Evolutionary conservation across 306 rosid genomes (phyloP).

Genomic region (Malus orientalis): DNA sequence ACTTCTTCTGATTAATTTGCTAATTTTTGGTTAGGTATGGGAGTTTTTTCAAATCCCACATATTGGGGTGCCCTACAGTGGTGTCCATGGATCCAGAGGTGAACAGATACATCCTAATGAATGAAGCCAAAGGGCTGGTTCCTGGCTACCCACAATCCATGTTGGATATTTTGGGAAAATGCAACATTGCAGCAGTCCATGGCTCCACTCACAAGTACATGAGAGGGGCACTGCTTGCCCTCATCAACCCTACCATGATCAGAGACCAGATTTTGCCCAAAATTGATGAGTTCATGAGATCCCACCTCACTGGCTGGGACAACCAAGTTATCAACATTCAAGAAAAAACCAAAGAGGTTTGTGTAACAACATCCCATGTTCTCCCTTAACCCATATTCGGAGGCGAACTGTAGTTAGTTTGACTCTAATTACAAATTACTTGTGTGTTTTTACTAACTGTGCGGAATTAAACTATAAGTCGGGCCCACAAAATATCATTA

Average conservation of each 20-base stretch:
- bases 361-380: neutral
- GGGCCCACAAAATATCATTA: too few species aligned
- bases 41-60: slow-evolving; percentile 90
- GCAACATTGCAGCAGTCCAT: slow-evolving; percentile 94
- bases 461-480: too few species aligned
- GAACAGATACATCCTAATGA: slow-evolving; percentile 79
- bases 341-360: slow-evolving; percentile 82
- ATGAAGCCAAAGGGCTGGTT: slow-evolving; percentile 88
- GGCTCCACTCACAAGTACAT: slow-evolving; percentile 89
- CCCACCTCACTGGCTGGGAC: slow-evolving; percentile 59
- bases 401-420: neutral
- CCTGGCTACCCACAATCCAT: slow-evolving; percentile 97
- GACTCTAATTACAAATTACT: neutral
- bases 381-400: too few species aligned
- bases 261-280: slow-evolving; percentile 67
- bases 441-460: neutral
- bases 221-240: slow-evolving; percentile 78
- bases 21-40: slow-evolving; percentile 50
- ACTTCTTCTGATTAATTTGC: neutral
- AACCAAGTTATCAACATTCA: slow-evolving; percentile 68
- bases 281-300: slow-evolving; percentile 69
- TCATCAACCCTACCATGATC: slow-evolving; percentile 64
- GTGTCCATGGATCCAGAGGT: slow-evolving; percentile 97
- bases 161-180: slow-evolving; percentile 81
- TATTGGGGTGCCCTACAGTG: slow-evolving; percentile 90